Percentiles rank a stretch among this genome's conserved stretches.
Conservation (phyloP, 257 asterid species). For the Solanum rostratum region DNA sequence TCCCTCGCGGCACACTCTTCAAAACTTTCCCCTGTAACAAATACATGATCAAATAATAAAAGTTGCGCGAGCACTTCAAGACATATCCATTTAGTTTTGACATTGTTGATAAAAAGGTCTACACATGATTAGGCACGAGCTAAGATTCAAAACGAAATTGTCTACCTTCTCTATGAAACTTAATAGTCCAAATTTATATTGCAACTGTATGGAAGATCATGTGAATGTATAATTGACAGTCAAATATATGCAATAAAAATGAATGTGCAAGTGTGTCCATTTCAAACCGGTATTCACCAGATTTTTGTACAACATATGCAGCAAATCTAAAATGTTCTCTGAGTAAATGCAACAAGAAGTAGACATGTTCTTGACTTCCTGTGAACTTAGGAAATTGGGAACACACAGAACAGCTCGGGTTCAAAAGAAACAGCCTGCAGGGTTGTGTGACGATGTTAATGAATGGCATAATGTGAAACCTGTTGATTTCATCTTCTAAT, state of each 20-base stretch:
- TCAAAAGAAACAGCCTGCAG: not conserved
- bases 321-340: not conserved
- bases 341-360: not conserved
- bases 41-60: not conserved
- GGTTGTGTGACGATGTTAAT: not conserved
- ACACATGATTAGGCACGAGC: not conserved
- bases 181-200: not conserved
- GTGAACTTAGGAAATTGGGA: not conserved
- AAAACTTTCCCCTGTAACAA: slow-evolving; percentile 45
- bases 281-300: not conserved
- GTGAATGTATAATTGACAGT: not conserved
- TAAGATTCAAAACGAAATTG: not conserved
- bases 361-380: not conserved
- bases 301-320: not conserved
- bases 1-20: slow-evolving; percentile 59
- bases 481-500: not conserved
- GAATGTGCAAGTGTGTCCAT: not conserved
- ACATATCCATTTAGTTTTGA: no score
- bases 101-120: not conserved
- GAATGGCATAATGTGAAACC: not conserved
- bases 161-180: not conserved
- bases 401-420: not conserved
- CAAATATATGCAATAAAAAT: not conserved
- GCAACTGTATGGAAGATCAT: not conserved
- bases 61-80: not conserved